Evolutionary conservation across 352 stramenopile genomes (phyloP), one percentile per base, ranked within the genome.

Genomic region (Phytopythium delawarense): DNA sequence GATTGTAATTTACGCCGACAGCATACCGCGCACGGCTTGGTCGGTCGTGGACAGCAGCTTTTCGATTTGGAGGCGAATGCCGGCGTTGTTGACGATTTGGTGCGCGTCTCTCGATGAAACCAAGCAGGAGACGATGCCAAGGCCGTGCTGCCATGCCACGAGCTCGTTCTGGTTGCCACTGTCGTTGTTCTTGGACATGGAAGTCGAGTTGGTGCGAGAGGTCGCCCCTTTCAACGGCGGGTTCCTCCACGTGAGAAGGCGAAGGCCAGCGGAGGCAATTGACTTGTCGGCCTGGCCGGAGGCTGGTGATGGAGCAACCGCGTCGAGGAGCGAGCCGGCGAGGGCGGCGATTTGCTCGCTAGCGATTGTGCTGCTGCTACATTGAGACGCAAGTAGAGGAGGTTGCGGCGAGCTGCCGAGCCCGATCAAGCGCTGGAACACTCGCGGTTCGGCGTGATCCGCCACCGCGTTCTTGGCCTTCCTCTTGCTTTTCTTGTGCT

Each of bases 381-480:
- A 34, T 25, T 56, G 50, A 21, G 50, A 16, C 2, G 13, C 28
- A 3, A 56, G 7, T 2, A 5, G 13, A 32, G 28, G 18, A 12
- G 12, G 4, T 4, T 12, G 3, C 11, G 7, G 23, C 4, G 21
- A 52, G 5, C 21, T 23, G 21, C 21, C 21, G 8, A 52, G 28
- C 5, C 45, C 11, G 8, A 52, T 16, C 21, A 32, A 23, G 21
- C 66, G 66, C 57, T 83, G 70, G 52, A 87, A 78, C 25, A 64
- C 53, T 8, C 74, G 59, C 9, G 75, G 65, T 28, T 74, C 73
- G 0, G 62, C 57, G 54, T 78, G 60, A 56, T 73, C 51, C 59
- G 80, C 65, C 8, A 88, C 72, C 7, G 76, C 65, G 46, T 88
- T 88, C 50, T 71, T 69, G 34, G 32, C 25, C 11, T 52, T 52